Percentiles rank a stretch among this genome's conserved stretches.
phyloP scores from a whole-genome alignment of 352 stramenopile species.

The Phytophthora hybrid region DNA sequence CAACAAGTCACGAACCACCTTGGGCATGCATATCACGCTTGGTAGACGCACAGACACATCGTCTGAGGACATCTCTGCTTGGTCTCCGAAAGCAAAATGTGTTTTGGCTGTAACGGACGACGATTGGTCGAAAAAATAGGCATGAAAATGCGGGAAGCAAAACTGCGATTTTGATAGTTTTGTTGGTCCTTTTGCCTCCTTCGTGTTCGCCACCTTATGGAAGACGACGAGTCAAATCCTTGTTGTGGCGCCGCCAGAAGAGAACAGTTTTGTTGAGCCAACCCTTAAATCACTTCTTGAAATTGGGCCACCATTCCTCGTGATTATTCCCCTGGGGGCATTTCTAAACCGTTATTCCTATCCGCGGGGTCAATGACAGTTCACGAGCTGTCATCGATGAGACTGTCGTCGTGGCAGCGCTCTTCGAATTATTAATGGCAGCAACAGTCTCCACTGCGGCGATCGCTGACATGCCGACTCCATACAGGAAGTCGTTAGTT shows the following conservation, averaged over 20 bases:
- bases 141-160: neutral
- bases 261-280: neutral
- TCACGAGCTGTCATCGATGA: neutral
- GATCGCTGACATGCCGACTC: no score
- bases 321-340: neutral
- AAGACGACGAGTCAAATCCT: neutral
- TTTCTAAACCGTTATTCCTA: neutral
- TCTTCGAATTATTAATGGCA: neutral
- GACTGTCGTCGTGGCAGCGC: neutral
- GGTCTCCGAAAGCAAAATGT: constrained; percentile 20
- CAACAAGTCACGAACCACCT: constrained; percentile 74
- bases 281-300: neutral
- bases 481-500: no score
- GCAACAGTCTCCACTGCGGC: neutral
- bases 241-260: neutral
- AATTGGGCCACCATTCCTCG: neutral
- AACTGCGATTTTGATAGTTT: neutral
- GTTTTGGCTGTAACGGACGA: constrained; percentile 10
- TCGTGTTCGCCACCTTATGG: neutral
- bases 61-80: constrained; percentile 22
- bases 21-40: constrained; percentile 36
- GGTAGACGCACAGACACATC: constrained; percentile 19
- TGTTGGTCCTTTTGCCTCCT: neutral
- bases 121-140: constrained; percentile 25
- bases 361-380: neutral